Evolutionary conservation across 1,284 basidiomycete genomes (phyloP).

Genomic region (Fereydounia khargensis): DNA sequence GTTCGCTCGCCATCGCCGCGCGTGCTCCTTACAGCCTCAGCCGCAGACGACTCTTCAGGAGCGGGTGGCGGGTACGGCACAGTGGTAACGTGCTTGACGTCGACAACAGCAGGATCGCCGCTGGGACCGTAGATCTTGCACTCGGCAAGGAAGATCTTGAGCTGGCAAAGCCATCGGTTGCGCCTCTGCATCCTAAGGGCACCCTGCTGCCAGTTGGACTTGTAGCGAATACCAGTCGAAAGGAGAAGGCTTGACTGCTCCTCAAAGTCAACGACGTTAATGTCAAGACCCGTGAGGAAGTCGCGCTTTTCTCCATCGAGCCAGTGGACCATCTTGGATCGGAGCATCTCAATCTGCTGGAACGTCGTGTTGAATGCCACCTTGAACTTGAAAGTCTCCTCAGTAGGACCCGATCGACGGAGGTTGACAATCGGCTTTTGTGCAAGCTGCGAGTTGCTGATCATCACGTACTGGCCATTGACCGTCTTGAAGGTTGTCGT

Average conservation of each 20-base stretch:
- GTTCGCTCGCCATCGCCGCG: slow-evolving; percentile 18
- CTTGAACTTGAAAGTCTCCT: slow-evolving; percentile 76
- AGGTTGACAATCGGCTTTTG: slow-evolving; percentile 67
- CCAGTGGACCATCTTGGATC: slow-evolving; percentile 78
- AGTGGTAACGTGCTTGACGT: slow-evolving; percentile 12
- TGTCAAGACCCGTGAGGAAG: slow-evolving; percentile 54
- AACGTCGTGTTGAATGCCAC: slow-evolving; percentile 77
- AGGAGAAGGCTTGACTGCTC: slow-evolving; percentile 77
- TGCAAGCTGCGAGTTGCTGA: slow-evolving; percentile 27
- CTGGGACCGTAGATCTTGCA: slow-evolving; percentile 73
- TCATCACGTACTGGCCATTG: slow-evolving; percentile 27
- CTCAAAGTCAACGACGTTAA: slow-evolving; percentile 68
- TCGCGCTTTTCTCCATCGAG: slow-evolving; percentile 62
- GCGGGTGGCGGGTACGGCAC: slow-evolving; percentile 28
- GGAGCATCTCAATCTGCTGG: slow-evolving; percentile 75
- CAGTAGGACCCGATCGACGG: slow-evolving; percentile 69
- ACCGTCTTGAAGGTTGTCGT: slow-evolving; percentile 62
- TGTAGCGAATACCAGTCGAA: slow-evolving; percentile 82
- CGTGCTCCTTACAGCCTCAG: slow-evolving; percentile 17
- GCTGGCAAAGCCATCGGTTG: slow-evolving; percentile 86
- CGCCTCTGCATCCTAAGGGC: slow-evolving; percentile 72
- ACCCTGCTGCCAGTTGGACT: slow-evolving; percentile 75
- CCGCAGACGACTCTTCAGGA: slow-evolving; percentile 4
- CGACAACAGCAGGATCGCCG: slow-evolving; percentile 59
- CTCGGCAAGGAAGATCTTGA: slow-evolving; percentile 72